Percentiles rank a stretch among this genome's conserved stretches.
These are phyloP conservation scores for Xylaria sp. DNA, from an alignment of 2,329 filamentous ascomycete genomes.

Conservation along the genomic window DNA sequence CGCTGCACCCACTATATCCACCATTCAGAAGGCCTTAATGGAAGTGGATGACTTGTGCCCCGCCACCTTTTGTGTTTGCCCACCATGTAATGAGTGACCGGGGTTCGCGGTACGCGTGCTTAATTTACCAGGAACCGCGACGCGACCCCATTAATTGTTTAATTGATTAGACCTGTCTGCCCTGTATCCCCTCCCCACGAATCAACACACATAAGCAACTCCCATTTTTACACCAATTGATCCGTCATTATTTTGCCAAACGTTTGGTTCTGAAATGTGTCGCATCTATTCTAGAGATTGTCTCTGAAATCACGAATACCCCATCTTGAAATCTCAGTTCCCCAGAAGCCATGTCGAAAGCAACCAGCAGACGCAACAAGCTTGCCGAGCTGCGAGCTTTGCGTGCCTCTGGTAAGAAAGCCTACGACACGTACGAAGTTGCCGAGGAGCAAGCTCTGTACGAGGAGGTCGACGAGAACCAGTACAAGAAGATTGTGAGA, in stretches of 20 bases:
- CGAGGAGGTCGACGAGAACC: conserved; percentile 95
- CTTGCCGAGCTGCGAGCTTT: conserved; percentile 85
- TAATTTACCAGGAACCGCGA: conserved; percentile 38
- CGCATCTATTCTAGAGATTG: conserved; percentile 9
- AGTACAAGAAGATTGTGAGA: conserved; percentile 95
- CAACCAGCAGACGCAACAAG: conserved; percentile 58
- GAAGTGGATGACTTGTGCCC: too few relatives aligned
- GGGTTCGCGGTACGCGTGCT: conserved; percentile 45
- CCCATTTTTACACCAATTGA: conserved; percentile 10
- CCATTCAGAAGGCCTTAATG: too few relatives aligned
- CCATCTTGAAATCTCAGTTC: background rate
- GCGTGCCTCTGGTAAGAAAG: conserved; percentile 89
- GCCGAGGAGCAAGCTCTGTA: conserved; percentile 87
- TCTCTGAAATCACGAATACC: conserved; percentile 5
- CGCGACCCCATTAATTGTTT: conserved; percentile 41
- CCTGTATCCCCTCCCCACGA: conserved; percentile 1
- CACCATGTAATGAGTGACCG: conserved; percentile 13
- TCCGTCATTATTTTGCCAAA: background rate
- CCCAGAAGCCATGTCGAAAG: conserved; percentile 54
- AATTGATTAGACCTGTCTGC: conserved; percentile 12
- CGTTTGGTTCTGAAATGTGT: conserved; percentile 6
- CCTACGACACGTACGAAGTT: conserved; percentile 86
- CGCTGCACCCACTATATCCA: background rate
- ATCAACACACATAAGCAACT: conserved; percentile 8
- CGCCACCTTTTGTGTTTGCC: too few relatives aligned